A percentile compares a stretch with the other conserved stretches of the same genome.
Conservation (phyloP, 2,329 filamentous ascomycete species). For the Fusarium graminum region DNA sequence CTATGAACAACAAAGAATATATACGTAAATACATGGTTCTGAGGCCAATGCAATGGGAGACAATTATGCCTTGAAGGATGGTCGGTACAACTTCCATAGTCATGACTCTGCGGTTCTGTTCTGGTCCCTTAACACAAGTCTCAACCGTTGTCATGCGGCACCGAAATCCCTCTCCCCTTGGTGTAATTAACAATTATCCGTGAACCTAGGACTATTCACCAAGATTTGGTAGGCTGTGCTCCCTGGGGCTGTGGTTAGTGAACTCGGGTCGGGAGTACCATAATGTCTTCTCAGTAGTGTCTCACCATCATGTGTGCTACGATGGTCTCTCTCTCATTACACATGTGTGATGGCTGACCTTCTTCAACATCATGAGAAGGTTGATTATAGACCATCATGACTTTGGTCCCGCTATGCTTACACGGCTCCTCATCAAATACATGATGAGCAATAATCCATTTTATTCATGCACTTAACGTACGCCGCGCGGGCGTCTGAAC, state of each 20-base stretch:
- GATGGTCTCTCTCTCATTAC: not conserved
- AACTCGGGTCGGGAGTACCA: not conserved
- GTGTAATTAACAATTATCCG: not conserved
- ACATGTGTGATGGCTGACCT: conserved; percentile 5
- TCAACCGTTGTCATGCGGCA: conserved; percentile 15
- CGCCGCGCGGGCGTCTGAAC: not conserved
- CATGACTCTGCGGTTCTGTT: not conserved
- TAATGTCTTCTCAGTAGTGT: not conserved
- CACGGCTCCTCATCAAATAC: conserved; percentile 13
- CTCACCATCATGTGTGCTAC: not conserved
- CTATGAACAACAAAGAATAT: not conserved
- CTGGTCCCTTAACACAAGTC: conserved; percentile 13
- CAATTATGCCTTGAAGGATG: not conserved
- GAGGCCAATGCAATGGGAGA: not conserved
- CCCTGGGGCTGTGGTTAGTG: not conserved
- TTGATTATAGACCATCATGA: conserved; percentile 25
- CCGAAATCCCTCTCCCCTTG: not conserved
- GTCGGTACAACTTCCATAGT: not conserved
- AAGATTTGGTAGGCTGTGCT: not conserved
- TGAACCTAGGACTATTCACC: not conserved
- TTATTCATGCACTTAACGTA: not conserved
- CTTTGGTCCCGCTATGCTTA: conserved; percentile 25
- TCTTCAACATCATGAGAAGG: conserved; percentile 14
- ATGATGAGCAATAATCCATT: conserved; percentile 20
- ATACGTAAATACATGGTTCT: not conserved